Evolutionary conservation across 163 green algal genomes (phyloP), one percentile per base, ranked within the genome.

Genomic region (Picocystis sp.): DNA sequence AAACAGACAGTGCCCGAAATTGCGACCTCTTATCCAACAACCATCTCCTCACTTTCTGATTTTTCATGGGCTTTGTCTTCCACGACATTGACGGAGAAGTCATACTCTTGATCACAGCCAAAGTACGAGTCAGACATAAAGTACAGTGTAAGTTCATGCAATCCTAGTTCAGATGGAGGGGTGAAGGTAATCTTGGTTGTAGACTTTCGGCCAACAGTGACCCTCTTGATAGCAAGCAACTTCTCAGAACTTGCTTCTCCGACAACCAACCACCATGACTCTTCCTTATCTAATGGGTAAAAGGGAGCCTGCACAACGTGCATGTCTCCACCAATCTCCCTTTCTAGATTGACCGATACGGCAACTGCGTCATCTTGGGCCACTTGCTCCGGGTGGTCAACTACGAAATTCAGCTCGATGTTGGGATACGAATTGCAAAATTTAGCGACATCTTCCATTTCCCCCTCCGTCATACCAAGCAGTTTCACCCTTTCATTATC

Each of bases 41-140:
- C 67, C 24, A 65, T 58, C 24, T 56, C 58, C 22, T 55, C 42
- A 1, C 25, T 24, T 2, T 60, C 55, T 17, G 58, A 44, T 1
- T 48, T n/a, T 13, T 47, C 34, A 1, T 55, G 25, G 1, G 43
- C 66, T 44, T 65, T 58, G 13, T n/a, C 57, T 1, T 85, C 74
- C 42, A 79, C 75, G 12, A 95, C 52, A 19, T 84, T 71, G 11
- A 95, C 34, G 46, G 77, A 76, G 64, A 93, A 95, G 67, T 94
- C 56, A 35, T 73, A 73, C 62, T 81, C 89, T 79, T 98, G 90
- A 67, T 98, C 90, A 58, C 78, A 91, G n/a, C 90, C 90, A 61
- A 95, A 60, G 71, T 92, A 97, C 41, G 70, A 82, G 74, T 97
- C 90, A 63, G 86, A 95, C 84, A 98, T 97, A 74, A 97, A 92